Evolutionary conservation across 116 monocot species (phyloP).

Genomic region (Trichopus zeylanicus): DNA sequence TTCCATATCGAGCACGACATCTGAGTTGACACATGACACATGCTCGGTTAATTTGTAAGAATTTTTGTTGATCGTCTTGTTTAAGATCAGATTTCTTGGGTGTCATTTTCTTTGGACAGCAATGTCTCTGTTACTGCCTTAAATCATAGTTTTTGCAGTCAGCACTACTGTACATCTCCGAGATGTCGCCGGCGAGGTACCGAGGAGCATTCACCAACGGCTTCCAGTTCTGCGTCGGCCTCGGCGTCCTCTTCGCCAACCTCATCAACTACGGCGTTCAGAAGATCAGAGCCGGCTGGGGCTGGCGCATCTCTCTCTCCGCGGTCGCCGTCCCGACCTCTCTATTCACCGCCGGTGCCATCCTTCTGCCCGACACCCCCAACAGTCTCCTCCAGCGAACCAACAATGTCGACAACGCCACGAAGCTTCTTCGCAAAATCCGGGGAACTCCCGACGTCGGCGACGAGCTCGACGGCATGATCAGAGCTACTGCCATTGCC

Average conservation of each 20-base stretch:
- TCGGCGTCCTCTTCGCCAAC: constrained; percentile 27
- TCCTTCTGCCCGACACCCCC: constrained; percentile 31
- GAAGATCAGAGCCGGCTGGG: constrained; percentile 19
- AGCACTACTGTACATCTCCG: constrained; percentile 28
- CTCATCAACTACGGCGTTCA: constrained; percentile 32
- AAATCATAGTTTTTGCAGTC: no score
- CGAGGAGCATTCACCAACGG: constrained; percentile 35
- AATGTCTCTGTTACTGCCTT: neutral
- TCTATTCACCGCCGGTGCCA: constrained; percentile 11
- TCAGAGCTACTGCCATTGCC: constrained; percentile 7
- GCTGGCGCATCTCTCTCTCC: constrained; percentile 29
- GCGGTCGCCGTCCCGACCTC: constrained; percentile 17
- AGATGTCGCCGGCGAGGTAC: constrained; percentile 32
- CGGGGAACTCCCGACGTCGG: constrained; percentile 1
- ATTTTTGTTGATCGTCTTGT: no score
- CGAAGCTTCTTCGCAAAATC: neutral
- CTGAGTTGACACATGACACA: no score
- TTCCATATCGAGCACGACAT: no score
- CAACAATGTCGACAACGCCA: neutral
- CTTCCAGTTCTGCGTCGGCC: constrained; percentile 32
- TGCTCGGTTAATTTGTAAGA: no score
- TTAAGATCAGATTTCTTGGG: no score
- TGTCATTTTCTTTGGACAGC: no score
- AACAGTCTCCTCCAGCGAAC: neutral
- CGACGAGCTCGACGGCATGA: neutral